These are phyloP conservation scores for Agaricus bisporus DNA, from an alignment of 768 basidiomycete species.

Conservation along the genomic window DNA sequence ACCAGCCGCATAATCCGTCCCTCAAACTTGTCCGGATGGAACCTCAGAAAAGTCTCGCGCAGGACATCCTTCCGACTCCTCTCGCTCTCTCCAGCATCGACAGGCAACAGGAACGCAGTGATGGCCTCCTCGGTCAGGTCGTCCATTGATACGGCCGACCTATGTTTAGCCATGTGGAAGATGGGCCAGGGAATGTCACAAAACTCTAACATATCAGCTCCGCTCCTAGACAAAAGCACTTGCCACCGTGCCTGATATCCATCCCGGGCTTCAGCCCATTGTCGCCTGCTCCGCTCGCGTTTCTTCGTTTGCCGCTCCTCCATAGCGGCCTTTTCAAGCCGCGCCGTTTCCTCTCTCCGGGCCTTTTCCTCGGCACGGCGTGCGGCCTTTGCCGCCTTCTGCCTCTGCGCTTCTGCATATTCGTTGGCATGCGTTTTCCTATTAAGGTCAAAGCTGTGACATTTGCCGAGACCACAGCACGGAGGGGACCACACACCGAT, in stretches of 20 bases:
- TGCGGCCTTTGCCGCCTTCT: constrained; percentile 47
- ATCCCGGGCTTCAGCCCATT: constrained; percentile 39
- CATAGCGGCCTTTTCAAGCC: constrained; percentile 43
- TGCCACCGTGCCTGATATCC: constrained; percentile 58
- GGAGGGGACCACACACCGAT: constrained; percentile 41
- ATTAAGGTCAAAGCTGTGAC: not conserved
- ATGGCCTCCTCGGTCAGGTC: constrained; percentile 53
- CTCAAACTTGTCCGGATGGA: constrained; percentile 81
- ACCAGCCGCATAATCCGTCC: constrained; percentile 59
- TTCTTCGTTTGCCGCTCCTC: constrained; percentile 46
- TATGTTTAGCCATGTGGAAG: constrained; percentile 20
- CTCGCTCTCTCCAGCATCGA: constrained; percentile 20
- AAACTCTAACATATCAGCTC: constrained; percentile 33
- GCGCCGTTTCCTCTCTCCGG: constrained; percentile 44
- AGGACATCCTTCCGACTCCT: constrained; percentile 54
- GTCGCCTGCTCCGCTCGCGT: constrained; percentile 38
- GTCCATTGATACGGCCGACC: constrained; percentile 26
- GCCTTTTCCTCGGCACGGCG: constrained; percentile 50
- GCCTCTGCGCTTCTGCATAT: constrained; percentile 53
- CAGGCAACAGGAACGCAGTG: constrained; percentile 48
- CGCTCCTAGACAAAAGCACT: constrained; percentile 30
- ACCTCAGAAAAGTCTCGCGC: constrained; percentile 63
- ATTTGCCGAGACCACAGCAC: not conserved
- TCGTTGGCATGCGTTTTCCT: constrained; percentile 68
- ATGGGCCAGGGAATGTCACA: constrained; percentile 74